phyloP scores from a whole-genome alignment of 257 asterid genomes.

The Solanum chilense region DNA sequence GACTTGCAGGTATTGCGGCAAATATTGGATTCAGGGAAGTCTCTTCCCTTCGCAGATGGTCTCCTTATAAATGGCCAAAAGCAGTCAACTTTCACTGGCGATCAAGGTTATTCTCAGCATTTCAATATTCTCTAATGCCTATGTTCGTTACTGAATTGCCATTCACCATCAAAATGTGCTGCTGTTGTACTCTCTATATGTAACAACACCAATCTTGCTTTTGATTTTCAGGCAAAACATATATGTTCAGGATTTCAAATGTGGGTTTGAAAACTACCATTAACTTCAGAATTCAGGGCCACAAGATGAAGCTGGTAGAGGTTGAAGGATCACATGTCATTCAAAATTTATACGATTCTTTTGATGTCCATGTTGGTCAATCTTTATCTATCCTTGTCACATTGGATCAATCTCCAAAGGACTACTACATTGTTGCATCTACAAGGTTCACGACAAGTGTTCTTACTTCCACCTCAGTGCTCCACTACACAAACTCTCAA shows the following conservation, averaged over 20 bases:
- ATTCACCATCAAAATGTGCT: neutral
- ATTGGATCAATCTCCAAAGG: conserved; percentile 35
- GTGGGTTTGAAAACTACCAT: conserved; percentile 32
- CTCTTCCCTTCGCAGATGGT: conserved; percentile 57
- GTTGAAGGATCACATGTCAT: conserved; percentile 51
- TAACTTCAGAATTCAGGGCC: conserved; percentile 41
- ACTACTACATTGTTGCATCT: conserved; percentile 35
- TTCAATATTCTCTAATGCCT: neutral
- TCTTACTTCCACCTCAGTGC: conserved; percentile 25
- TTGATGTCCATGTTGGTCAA: conserved; percentile 49
- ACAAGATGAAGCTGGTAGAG: conserved; percentile 38
- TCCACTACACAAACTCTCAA: conserved; percentile 29
- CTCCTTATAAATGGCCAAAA: conserved; percentile 52
- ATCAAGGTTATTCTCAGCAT: conserved; percentile 36
- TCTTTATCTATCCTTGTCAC: conserved; percentile 44
- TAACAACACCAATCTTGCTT: neutral
- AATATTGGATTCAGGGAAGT: conserved; percentile 55
- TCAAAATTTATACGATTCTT: conserved; percentile 32
- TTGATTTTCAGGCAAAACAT: conserved; percentile 26
- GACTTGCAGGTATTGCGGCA: conserved; percentile 48
- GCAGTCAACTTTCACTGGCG: conserved; percentile 35
- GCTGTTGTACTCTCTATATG: neutral
- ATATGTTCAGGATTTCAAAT: conserved; percentile 35
- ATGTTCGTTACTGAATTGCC: neutral
- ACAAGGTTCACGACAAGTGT: conserved; percentile 4